Evolutionary conservation across 208 protist species (phyloP), one percentile per base, ranked within the genome.

Genomic region (Balamuthia mandrillaris): DNA sequence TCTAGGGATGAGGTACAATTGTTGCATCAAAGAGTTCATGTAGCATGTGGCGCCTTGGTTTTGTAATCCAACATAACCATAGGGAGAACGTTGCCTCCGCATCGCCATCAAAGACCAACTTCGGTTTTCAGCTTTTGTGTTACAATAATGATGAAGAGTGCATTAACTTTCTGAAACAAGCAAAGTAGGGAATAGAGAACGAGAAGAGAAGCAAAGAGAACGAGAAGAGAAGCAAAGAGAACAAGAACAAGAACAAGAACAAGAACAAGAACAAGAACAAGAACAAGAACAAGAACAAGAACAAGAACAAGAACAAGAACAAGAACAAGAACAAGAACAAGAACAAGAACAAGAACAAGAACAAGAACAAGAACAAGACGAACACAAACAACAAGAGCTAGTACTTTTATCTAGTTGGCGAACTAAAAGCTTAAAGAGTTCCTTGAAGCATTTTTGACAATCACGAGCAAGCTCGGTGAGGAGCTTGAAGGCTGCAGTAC

Each of bases 11-110:
- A 86, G n/a, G 63, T 84, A 94, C 12, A 95, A 70, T 86, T 95
- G 93, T 78, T 94, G 93, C 21, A 94, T 31, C 10, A 93, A 51
- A 16, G 91, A 93, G 83, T 95, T 95, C 88, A 95, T 92, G 82
- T 95, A 95, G 86, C 93, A 95, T 2, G 93, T 95, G 7, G 90
- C 90, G n/a, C 92, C 93, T 37, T 91, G 88, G 72, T 95, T 95
- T 70, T 85, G 66, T 12, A 95, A 44, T 52, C 93, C 93, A 14
- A 94, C 90, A 65, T 89, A 94, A 21, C 90, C 91, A 29, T 68
- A 90, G 3, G 79, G 31, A 31, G 44, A 45, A n/a, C 52, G 27
- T 5, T 29, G 39, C 63, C 72, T 78, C 12, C 72, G 51, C 18
- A 31, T 51, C n/a, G 35, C 45, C 49, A 63, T 16, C 72, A 81